Conservation (phyloP, 345 rosid species). For the Populus euphratica region DNA sequence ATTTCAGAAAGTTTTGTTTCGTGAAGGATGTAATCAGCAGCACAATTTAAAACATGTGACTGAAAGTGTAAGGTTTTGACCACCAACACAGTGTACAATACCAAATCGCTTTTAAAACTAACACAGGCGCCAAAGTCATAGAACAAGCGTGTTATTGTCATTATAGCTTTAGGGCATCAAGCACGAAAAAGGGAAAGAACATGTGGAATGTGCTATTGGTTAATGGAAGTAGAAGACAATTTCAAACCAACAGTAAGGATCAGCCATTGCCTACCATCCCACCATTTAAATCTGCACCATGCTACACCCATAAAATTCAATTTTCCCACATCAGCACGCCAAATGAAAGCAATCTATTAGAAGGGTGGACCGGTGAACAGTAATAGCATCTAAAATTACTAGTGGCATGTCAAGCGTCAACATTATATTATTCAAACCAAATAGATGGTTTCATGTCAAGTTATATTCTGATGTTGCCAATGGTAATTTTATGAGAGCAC, state of each 20-base stretch:
- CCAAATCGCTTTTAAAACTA: neutral
- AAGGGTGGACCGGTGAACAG: neutral
- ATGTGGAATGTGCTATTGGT: neutral
- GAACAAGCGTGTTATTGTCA: neutral
- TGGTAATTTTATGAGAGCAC: neutral
- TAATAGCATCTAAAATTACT: neutral
- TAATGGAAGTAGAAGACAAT: neutral
- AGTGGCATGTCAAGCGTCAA: neutral
- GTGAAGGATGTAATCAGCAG: no score
- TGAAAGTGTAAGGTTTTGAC: neutral
- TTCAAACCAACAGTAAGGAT: neutral
- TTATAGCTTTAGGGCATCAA: neutral
- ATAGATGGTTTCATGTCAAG: neutral
- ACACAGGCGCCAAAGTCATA: neutral
- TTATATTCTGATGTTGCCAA: neutral
- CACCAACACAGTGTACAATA: neutral
- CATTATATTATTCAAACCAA: slow-evolving; percentile 11
- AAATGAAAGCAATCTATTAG: neutral
- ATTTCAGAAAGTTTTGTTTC: neutral
- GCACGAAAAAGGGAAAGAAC: neutral
- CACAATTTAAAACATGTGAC: neutral
- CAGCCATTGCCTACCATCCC: neutral
- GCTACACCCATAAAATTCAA: neutral
- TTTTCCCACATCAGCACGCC: neutral
- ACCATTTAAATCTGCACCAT: neutral